Evolutionary conservation across 805 yeast genomes (phyloP), one percentile per base, ranked within the genome.

Genomic region (Candida schatavii): DNA sequence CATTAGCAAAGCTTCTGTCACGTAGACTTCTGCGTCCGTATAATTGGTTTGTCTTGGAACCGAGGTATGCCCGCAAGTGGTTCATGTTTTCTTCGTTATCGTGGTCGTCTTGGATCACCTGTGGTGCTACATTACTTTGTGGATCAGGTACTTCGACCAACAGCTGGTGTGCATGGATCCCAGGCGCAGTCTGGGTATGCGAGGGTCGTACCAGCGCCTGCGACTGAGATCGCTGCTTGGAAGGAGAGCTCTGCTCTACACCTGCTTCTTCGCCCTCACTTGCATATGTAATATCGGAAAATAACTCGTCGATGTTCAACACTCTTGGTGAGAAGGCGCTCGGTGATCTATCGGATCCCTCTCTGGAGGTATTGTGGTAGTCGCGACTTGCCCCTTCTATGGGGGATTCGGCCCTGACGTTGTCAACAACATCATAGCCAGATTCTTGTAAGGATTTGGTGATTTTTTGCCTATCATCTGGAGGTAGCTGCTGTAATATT

Each of bases 1-100:
- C 56, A 48, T 71, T 64, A 3, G 75, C 66, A 42, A 70, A 70
- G 20, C 64, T 70, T 21, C 75, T 51, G 47, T 68, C 66, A 3
- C 75, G 49, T 13, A 67, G 51, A 21, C 70, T 62, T 40, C 72
- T 35, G 39, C 65, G 34, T 13, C 28, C 15, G 17, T 17, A 18
- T 10, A n/a, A 7, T 5, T 15, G 36, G 22, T 25, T 18, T 10
- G n/a, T n/a, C 27, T 19, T 29, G 10, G 35, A 17, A n/a, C 41
- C 41, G 11, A 38, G 35, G 20, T 29, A 38, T 15, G 41, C 35
- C 13, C 35, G 13, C 13, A 38, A 31, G 20, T 38, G 41, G 27
- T 38, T 31, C 10, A 33, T 33, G 17, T 38, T 30, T 10, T 38
- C 41, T 3, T 25, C 39, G 14, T 25, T 21, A 26, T 22, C 30